phyloP scores from a whole-genome alignment of 2,329 filamentous ascomycete genomes.

The Trichoderma oligosporum region DNA sequence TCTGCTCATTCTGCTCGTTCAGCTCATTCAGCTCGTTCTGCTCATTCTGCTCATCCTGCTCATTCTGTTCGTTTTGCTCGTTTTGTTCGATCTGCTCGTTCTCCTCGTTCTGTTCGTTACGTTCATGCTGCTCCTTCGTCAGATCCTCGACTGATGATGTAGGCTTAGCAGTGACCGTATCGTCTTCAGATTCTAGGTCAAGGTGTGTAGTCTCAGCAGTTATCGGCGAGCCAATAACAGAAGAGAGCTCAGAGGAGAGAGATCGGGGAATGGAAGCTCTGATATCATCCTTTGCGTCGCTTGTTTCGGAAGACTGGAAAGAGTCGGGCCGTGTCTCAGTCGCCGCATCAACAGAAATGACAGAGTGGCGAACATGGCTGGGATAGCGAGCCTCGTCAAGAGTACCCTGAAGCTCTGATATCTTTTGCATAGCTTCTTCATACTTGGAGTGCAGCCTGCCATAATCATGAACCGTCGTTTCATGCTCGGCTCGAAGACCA shows the following conservation, averaged over 20 bases:
- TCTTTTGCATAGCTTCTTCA: slow-evolving; percentile 75
- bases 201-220: slow-evolving; percentile 61
- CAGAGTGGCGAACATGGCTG: slow-evolving; percentile 50
- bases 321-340: slow-evolving; percentile 62
- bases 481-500: slow-evolving; percentile 86
- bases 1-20: background rate
- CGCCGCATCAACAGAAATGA: slow-evolving; percentile 51
- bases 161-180: slow-evolving; percentile 45
- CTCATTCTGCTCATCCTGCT: slow-evolving; percentile 26
- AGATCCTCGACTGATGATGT: slow-evolving; percentile 38
- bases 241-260: slow-evolving; percentile 90
- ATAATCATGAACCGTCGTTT: slow-evolving; percentile 75
- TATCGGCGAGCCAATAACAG: slow-evolving; percentile 70
- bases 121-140: slow-evolving; percentile 32
- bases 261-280: slow-evolving; percentile 74
- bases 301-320: slow-evolving; percentile 76
- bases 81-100: background rate
- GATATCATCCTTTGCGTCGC: slow-evolving; percentile 63
- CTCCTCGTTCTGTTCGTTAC: slow-evolving; percentile 31
- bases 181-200: slow-evolving; percentile 42
- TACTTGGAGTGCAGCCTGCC: slow-evolving; percentile 84
- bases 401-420: slow-evolving; percentile 81
- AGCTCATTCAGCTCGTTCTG: slow-evolving; percentile 26
- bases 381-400: slow-evolving; percentile 74
- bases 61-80: background rate